Conservation (phyloP, 805 yeast genomes). For the Saccharomycopsis guyanensis region DNA sequence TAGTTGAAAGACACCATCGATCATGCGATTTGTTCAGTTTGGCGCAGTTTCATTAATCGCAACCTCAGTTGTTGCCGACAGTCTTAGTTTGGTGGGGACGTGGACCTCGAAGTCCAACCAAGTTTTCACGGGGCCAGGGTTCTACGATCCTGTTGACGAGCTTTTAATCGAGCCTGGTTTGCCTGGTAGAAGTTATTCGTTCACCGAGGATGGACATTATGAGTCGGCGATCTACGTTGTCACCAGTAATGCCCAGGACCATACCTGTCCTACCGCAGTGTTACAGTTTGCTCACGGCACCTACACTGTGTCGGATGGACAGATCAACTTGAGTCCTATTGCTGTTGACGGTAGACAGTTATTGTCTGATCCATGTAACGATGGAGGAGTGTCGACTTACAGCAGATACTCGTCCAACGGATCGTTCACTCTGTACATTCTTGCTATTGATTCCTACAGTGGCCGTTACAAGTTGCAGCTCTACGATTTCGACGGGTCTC, state of each 20-base stretch:
- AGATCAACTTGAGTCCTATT: slow-evolving; percentile 63
- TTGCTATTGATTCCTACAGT: slow-evolving; percentile 67
- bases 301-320: slow-evolving; percentile 59
- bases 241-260: slow-evolving; percentile 59
- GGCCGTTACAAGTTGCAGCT: slow-evolving; percentile 75
- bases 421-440: slow-evolving; percentile 47
- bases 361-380: slow-evolving; percentile 80
- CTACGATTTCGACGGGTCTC: slow-evolving; percentile 70
- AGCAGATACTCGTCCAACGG: slow-evolving; percentile 66
- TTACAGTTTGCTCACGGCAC: slow-evolving; percentile 86
- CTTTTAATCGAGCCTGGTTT: slow-evolving; percentile 89
- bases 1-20: too few species aligned
- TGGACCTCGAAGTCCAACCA: slow-evolving; percentile 93
- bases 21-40: background rate
- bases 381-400: slow-evolving; percentile 51
- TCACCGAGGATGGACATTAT: slow-evolving; percentile 84
- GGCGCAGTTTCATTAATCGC: background rate
- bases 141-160: slow-evolving; percentile 94
- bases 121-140: slow-evolving; percentile 94
- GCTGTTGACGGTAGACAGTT: slow-evolving; percentile 90
- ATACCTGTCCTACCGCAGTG: slow-evolving; percentile 77
- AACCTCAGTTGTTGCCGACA: background rate
- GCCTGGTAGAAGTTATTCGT: slow-evolving; percentile 90
- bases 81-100: slow-evolving; percentile 58
- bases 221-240: slow-evolving; percentile 88